These are phyloP conservation scores for Geotrichum candidum DNA, from an alignment of 1,139 yeast species.

Conservation along the genomic window DNA sequence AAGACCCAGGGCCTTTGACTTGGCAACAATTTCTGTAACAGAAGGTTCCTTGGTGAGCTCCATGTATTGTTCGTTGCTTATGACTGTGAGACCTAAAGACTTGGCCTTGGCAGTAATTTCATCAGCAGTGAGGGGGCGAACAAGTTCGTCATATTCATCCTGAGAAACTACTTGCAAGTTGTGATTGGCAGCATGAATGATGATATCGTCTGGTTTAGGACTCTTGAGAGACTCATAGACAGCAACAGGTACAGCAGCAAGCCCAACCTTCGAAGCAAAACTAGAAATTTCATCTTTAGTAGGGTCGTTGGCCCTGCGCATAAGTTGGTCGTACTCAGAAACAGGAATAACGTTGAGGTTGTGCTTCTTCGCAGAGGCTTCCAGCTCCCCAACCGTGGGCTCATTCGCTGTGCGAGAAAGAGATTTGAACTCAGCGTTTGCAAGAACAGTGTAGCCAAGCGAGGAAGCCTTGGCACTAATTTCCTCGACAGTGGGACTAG, in stretches of 20 bases:
- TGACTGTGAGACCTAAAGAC: constrained; percentile 29
- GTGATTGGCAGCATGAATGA: constrained; percentile 11
- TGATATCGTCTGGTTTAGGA: constrained; percentile 10
- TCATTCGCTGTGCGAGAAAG: constrained; percentile 22
- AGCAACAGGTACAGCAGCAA: constrained; percentile 29
- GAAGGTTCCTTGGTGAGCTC: constrained; percentile 22
- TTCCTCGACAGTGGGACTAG: constrained; percentile 22
- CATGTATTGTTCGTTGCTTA: constrained; percentile 26
- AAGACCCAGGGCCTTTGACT: constrained; percentile 26
- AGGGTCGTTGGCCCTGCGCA: constrained; percentile 12
- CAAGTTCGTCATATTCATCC: constrained; percentile 8
- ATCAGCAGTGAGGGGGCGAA: constrained; percentile 19
- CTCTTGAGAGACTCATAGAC: constrained; percentile 9
- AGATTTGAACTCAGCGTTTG: constrained; percentile 23
- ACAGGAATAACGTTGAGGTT: constrained; percentile 17
- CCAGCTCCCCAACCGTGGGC: constrained; percentile 21
- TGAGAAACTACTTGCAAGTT: constrained; percentile 3
- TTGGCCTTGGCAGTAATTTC: constrained; percentile 31
- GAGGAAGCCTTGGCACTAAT: constrained; percentile 30
- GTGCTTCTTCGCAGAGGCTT: constrained; percentile 21
- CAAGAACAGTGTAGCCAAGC: constrained; percentile 31
- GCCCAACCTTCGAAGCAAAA: constrained; percentile 31
- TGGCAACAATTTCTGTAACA: constrained; percentile 26
- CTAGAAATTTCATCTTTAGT: constrained; percentile 27
- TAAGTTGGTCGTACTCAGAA: constrained; percentile 9